phyloP scores from a whole-genome alignment of 2,329 filamentous ascomycete species.

The Calonectria montana region DNA sequence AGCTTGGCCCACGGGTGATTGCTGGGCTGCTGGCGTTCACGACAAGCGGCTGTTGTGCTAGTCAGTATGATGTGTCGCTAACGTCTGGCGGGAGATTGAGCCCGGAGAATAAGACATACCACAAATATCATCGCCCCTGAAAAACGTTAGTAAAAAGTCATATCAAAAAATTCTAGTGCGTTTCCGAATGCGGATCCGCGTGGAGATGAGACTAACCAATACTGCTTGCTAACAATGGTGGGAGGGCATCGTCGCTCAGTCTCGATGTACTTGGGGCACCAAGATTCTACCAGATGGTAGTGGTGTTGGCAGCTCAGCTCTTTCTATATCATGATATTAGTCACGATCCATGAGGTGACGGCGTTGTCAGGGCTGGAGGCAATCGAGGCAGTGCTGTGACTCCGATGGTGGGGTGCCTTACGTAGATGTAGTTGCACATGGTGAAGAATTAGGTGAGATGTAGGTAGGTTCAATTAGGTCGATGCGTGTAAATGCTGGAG shows the following conservation, averaged over 20 bases:
- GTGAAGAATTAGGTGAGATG: constrained; percentile 29
- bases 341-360: constrained; percentile 11
- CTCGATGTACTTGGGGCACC: constrained; percentile 59
- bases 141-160: constrained; percentile 38
- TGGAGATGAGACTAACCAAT: constrained; percentile 50
- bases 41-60: constrained; percentile 48
- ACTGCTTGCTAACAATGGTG: constrained; percentile 58
- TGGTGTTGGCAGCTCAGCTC: constrained; percentile 64
- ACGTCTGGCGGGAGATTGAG: constrained; percentile 23
- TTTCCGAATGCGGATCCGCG: neutral
- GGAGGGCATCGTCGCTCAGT: constrained; percentile 57
- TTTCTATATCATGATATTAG: constrained; percentile 50
- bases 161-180: constrained; percentile 14
- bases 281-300: constrained; percentile 61
- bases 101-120: constrained; percentile 48
- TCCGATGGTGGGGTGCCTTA: constrained; percentile 39
- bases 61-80: constrained; percentile 36
- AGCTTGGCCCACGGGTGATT: constrained; percentile 53
- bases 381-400: neutral
- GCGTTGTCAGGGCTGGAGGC: neutral
- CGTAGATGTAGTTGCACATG: constrained; percentile 66
- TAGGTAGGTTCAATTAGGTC: constrained; percentile 9
- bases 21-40: constrained; percentile 53
- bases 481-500: neutral
- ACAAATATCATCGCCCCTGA: constrained; percentile 58